These are phyloP conservation scores for Phaseolus coccineus DNA, from an alignment of 331 rosid species.

Conservation along the genomic window DNA sequence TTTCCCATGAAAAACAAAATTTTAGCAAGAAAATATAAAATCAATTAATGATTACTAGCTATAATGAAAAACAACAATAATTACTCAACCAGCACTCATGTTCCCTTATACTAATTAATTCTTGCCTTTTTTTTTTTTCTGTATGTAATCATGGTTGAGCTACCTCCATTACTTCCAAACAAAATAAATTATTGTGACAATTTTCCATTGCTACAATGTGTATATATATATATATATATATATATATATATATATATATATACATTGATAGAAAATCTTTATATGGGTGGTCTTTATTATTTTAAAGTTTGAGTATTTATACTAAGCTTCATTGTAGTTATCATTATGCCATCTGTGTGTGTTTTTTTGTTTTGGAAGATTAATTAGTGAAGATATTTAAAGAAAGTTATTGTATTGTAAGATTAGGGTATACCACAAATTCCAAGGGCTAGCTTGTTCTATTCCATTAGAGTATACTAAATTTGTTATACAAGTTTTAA, in stretches of 20 bases:
- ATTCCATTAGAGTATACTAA: neutral
- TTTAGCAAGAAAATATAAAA: neutral
- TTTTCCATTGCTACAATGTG: too few species aligned
- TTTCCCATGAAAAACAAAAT: too few species aligned
- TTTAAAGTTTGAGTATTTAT: too few species aligned
- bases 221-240: too few species aligned
- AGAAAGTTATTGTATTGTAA: neutral
- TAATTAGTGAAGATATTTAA: neutral
- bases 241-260: too few species aligned
- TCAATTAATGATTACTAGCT: conserved; percentile 20
- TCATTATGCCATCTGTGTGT: neutral
- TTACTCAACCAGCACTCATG: conserved; percentile 31
- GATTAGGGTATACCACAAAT: neutral
- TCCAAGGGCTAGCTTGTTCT: neutral
- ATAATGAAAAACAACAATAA: conserved; percentile 26
- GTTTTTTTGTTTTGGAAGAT: neutral
- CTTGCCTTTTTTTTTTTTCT: neutral
- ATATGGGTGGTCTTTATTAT: neutral
- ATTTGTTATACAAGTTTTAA: neutral
- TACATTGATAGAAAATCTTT: neutral
- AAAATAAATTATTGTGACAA: neutral
- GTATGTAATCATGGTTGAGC: conserved; percentile 41
- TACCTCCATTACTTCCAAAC: conserved; percentile 27
- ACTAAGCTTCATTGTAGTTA: neutral
- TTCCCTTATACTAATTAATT: conserved; percentile 9